Evolutionary conservation across 495 filamentous ascomycete genomes (phyloP).

Genomic region (Pyrenula aspistea): DNA sequence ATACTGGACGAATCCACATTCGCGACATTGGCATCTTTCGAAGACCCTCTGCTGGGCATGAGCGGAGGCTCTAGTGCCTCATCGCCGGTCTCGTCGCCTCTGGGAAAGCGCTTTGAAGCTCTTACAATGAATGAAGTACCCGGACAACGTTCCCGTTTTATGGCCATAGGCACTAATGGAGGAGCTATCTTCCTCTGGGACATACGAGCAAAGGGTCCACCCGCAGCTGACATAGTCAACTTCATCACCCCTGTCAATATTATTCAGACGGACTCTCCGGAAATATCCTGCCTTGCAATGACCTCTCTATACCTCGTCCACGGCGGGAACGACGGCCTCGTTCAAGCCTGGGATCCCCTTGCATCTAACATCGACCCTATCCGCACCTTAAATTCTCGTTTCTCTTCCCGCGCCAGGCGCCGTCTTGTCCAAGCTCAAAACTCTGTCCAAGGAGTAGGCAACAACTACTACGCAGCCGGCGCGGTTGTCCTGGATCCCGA

Average conservation of each 20-base stretch:
- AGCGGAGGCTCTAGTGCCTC: conserved; percentile 41
- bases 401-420: conserved; percentile 68
- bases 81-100: conserved; percentile 46
- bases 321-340: conserved; percentile 88
- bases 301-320: conserved; percentile 83
- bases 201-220: conserved; percentile 50
- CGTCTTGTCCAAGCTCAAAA: conserved; percentile 61
- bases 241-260: conserved; percentile 55
- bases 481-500: conserved; percentile 84
- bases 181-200: conserved; percentile 80
- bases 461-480: conserved; percentile 73
- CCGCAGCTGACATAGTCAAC: conserved; percentile 35
- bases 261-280: conserved; percentile 85
- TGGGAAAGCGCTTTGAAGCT: conserved; percentile 33
- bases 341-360: conserved; percentile 93
- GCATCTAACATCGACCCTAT: conserved; percentile 70
- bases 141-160: conserved; percentile 68
- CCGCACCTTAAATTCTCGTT: conserved; percentile 80
- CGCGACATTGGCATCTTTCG: conserved; percentile 54
- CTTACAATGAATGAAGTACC: conserved; percentile 46
- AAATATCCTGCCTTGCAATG: conserved; percentile 74
- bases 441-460: conserved; percentile 48
- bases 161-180: conserved; percentile 70
- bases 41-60: conserved; percentile 59
- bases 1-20: conserved; percentile 68